Evolutionary conservation across 169 alveolate species (phyloP), one percentile per base, ranked within the genome.

Genomic region (Babesia caballi): DNA sequence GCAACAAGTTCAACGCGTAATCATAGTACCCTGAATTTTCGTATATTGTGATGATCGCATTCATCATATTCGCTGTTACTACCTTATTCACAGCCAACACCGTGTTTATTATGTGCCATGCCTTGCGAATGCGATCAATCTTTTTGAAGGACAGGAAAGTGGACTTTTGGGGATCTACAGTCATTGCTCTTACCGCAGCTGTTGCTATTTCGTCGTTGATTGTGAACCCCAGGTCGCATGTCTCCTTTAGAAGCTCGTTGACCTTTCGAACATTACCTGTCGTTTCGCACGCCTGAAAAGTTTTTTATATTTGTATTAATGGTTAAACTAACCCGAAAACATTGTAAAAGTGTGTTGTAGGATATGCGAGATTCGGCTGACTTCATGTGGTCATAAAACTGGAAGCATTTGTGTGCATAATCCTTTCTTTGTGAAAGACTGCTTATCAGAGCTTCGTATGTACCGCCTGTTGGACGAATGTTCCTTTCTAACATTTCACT

Each of bases 1-100:
- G 81, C 8, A 91, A 83, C 88, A 91, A 85, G 49, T 90, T 94
- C 40, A 93, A 41, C 0, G 95, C 94, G 41, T 89, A 89, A 49
- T 88, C 93, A 32, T 89, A 61, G 47, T 85, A 93, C 7, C 90
- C 90, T 4, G 91, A 92, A 15, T 63, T 72, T 23, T 85, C 89
- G 58, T 93, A 93, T 21, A 93, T 82, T 21, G 58, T 52, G n/a
- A 93, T 53, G n/a, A 93, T 68, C 23, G 91, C 88, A 52, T 91
- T 89, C 23, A 91, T 25, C 44, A 85, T 53, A 47, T 41, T 59
- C 8, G 69, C 6, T 14, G 69, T 59, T 7, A 17, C 44, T 0
- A 12, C 12, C 2, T 17, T 59, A 11, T 27, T 59, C 27, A 49
- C 19, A 9, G 66, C 40, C 7, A 50, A 53, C n/a, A 90, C 66